Conservation (phyloP, 139 green algal genomes). For the Asterochloris sp. region DNA sequence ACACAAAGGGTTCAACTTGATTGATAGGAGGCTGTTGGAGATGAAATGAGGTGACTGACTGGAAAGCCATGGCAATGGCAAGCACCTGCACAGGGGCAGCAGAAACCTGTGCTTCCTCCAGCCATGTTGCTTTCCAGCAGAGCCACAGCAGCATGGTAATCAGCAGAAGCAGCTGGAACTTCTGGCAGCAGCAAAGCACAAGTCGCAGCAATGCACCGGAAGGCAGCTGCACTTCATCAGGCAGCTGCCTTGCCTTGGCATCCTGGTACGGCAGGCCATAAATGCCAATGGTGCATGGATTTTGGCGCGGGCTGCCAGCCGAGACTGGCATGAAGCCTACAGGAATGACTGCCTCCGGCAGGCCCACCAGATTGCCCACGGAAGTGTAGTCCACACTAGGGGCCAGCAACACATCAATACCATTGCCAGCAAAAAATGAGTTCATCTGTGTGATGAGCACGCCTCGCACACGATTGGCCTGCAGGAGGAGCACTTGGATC, state of each 20-base stretch:
- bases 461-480: constrained; percentile 16
- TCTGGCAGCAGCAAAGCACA: background rate
- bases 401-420: constrained; percentile 22
- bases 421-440: background rate
- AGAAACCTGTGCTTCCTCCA: background rate
- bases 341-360: constrained; percentile 12
- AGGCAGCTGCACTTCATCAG: background rate
- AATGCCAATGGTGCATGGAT: constrained; percentile 7
- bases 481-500: background rate
- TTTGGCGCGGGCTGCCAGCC: background rate
- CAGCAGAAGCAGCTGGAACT: too few relatives aligned
- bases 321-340: background rate
- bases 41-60: constrained; percentile 21
- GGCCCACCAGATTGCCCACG: constrained; percentile 13
- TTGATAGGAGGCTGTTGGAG: constrained; percentile 27
- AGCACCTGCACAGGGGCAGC: constrained; percentile 8
- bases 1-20: constrained; percentile 19
- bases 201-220: too few relatives aligned
- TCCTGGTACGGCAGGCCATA: constrained; percentile 12
- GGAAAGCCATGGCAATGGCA: constrained; percentile 22
- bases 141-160: background rate
- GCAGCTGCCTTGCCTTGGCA: constrained; percentile 5
- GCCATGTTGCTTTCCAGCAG: background rate
- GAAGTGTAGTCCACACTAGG: constrained; percentile 3
- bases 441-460: constrained; percentile 6